Evolutionary conservation across 2,329 filamentous ascomycete species (phyloP).

Genomic region (Cadophora gregata): DNA sequence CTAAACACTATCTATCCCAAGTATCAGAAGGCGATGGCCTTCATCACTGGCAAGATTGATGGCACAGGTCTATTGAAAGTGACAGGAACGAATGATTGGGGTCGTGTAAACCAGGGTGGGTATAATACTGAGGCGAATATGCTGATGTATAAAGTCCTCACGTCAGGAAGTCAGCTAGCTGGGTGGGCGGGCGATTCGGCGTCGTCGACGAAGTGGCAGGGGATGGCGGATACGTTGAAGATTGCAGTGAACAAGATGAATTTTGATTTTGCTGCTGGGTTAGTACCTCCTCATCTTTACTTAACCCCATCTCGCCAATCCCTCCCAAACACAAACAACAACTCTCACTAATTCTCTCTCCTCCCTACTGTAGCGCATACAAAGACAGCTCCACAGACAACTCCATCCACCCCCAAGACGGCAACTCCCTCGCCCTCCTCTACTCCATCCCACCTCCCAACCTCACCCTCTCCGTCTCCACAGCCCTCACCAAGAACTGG

Average conservation of each 20-base stretch:
- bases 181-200: conserved; percentile 45
- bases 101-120: conserved; percentile 38
- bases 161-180: conserved; percentile 53
- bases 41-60: conserved; percentile 51
- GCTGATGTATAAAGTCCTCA: conserved; percentile 52
- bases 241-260: conserved; percentile 34
- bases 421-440: conserved; percentile 60
- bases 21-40: conserved; percentile 55
- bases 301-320: not conserved
- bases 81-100: conserved; percentile 41
- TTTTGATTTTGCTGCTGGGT: conserved; percentile 37
- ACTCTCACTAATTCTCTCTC: conserved; percentile 22
- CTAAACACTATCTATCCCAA: conserved; percentile 53
- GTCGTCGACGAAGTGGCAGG: conserved; percentile 28
- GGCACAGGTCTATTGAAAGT: conserved; percentile 43
- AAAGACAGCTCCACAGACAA: conserved; percentile 53
- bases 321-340: not conserved
- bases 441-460: conserved; percentile 32
- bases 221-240: conserved; percentile 33
- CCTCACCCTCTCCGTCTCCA: conserved; percentile 48
- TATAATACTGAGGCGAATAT: conserved; percentile 43
- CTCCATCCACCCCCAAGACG: conserved; percentile 63
- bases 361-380: conserved; percentile 34
- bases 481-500: conserved; percentile 49
- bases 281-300: not conserved